Percentiles rank a stretch among this genome's conserved stretches.
phyloP scores from a whole-genome alignment of 2,329 filamentous ascomycete genomes.

The Aspergillus terreus region DNA sequence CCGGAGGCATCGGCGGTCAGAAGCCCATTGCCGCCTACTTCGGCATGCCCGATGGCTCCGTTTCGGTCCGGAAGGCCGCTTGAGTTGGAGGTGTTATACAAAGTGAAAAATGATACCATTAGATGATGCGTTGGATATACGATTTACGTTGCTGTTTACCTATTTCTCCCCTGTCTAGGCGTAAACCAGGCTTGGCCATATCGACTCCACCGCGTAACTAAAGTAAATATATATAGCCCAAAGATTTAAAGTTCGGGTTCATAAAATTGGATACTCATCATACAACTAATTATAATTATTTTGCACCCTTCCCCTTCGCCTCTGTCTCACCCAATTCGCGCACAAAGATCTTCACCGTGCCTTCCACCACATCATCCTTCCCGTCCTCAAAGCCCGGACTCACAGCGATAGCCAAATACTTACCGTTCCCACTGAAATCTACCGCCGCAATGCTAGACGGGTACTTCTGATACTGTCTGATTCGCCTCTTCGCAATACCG shows the following conservation, averaged over 20 bases:
- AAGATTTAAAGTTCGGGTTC: not conserved
- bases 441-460: constrained; percentile 73
- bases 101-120: constrained; percentile 17
- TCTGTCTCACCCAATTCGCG: constrained; percentile 83
- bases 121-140: constrained; percentile 7
- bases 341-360: constrained; percentile 71
- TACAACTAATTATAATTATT: constrained; percentile 40
- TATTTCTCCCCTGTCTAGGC: not conserved
- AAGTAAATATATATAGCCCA: too few species aligned
- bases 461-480: constrained; percentile 85
- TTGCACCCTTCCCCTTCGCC: constrained; percentile 77
- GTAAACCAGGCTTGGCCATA: too few species aligned
- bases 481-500: constrained; percentile 80
- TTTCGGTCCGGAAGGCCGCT: constrained; percentile 52
- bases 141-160: not conserved
- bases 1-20: constrained; percentile 67
- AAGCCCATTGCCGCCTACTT: constrained; percentile 95
- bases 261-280: constrained; percentile 11
- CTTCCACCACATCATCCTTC: constrained; percentile 70
- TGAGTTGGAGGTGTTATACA: constrained; percentile 6
- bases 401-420: constrained; percentile 71
- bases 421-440: constrained; percentile 73
- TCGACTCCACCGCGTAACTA: too few species aligned
- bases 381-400: constrained; percentile 88
- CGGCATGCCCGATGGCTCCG: constrained; percentile 74